Evolutionary conservation across 2,329 filamentous ascomycete genomes (phyloP), one percentile per base, ranked within the genome.

Genomic region (Zymoseptoria ardabiliae): DNA sequence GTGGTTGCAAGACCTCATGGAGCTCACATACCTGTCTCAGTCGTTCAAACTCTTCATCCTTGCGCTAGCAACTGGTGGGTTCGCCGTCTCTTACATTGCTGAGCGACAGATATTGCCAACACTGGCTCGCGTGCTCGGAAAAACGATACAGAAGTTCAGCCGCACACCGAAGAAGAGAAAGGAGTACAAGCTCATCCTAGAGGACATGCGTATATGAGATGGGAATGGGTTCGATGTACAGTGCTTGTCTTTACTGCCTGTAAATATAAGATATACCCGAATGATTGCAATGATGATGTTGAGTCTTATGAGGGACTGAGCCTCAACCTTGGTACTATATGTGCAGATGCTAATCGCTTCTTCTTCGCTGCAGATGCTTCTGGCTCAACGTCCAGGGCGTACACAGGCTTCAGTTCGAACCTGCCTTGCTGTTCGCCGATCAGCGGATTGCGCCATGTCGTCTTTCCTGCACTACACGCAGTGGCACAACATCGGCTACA

Each of bases 161-260:
- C 72, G 82, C 70, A 53, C 48, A 23, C 76, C 78, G 50, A 97
- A 97, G 78, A 85, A 88, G 75, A 83, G 91, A 64, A 96, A 96
- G 75, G 80, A 86, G 76, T 97, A 97, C 72, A 97, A 97, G 77
- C 68, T 90, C 20, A 86, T 97, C 28, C 71, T 81, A 54, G 88
- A 94, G 70, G 78, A 83, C 58, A 88, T 75, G 73, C 62, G 64
- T 52, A 63, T 66, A 19, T 66, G 35, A 45, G 35, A 6, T 41
- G 13, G 17, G 13, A n/a, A n/a, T 13, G 13, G 35, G n/a, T 45
- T 6, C 17, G 11, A 45, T 17, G 35, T 45, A n/a, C 35, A 45
- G 35, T n/a, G 35, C 35, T n/a, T n/a, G 13, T 45, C 5, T 45
- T 45, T 45, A n/a, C 13, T 45, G 35, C 13, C 17, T 45, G 35